phyloP scores from a whole-genome alignment of 495 filamentous ascomycete species.

The Clohesyomyces aquaticus region DNA sequence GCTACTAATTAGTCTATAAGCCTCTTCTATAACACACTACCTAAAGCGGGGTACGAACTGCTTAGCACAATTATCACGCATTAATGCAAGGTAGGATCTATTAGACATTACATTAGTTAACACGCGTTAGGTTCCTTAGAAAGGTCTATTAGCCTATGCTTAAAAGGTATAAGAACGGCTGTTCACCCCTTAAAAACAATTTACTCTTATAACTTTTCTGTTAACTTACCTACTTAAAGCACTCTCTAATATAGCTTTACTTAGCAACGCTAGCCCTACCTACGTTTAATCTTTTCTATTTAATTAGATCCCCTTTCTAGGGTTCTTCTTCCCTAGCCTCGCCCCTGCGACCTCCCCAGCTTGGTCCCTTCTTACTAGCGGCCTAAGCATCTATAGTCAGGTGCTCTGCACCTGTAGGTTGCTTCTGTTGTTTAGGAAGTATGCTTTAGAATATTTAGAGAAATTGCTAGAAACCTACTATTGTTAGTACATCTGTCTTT shows the following conservation, averaged over 20 bases:
- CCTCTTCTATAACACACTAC: no score
- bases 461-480: constrained; percentile 17
- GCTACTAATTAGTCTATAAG: no score
- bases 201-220: constrained; percentile 10
- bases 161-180: constrained; percentile 15
- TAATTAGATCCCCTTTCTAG: constrained; percentile 16
- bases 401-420: constrained; percentile 5
- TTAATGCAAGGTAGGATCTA: constrained; percentile 7
- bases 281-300: constrained; percentile 15
- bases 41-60: constrained; percentile 4
- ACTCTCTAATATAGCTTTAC: constrained; percentile 21
- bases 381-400: constrained; percentile 14
- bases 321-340: constrained; percentile 18
- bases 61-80: constrained; percentile 1
- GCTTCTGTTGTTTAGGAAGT: constrained; percentile 22
- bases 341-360: constrained; percentile 11
- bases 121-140: constrained; percentile 5
- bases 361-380: constrained; percentile 21
- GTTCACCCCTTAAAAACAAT: constrained; percentile 11
- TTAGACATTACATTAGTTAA: constrained; percentile 5
- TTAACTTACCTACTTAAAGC: constrained; percentile 5
- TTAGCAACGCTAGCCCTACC: constrained; percentile 14
- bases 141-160: constrained; percentile 6
- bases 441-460: constrained; percentile 19
- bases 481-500: constrained; percentile 9